A percentile compares a stretch with the other conserved stretches of the same genome.
Evolutionary conservation across 2,329 filamentous ascomycete genomes (phyloP).

Genomic region (Aspergillus unguis): DNA sequence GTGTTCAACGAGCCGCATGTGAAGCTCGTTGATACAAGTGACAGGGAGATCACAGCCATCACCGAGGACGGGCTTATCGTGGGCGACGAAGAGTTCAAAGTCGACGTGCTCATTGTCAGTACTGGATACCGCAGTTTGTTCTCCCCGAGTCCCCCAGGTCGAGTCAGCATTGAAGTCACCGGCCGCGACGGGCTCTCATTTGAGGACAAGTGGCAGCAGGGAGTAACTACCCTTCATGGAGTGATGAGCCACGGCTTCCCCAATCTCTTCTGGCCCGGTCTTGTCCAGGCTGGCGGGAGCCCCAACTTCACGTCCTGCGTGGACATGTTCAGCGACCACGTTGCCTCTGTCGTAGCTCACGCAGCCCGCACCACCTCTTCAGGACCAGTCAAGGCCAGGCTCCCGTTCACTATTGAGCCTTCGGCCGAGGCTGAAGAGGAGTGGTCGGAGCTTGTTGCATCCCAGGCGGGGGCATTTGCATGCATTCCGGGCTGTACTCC

Average conservation of each 20-base stretch:
- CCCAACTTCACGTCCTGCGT: neutral
- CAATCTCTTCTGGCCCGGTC: neutral
- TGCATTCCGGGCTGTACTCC: neutral
- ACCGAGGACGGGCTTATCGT: neutral
- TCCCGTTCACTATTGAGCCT: neutral
- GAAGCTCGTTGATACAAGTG: neutral
- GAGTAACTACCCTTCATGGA: neutral
- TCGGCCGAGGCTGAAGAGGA: neutral
- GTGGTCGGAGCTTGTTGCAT: neutral
- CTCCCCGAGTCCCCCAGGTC: neutral
- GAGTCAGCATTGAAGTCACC: neutral
- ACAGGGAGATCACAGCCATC: neutral
- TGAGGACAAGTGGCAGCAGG: neutral
- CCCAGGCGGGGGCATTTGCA: neutral
- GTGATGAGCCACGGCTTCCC: neutral
- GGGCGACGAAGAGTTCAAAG: neutral
- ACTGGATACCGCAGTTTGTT: neutral
- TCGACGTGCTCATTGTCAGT: neutral
- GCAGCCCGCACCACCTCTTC: neutral
- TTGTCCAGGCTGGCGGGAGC: neutral
- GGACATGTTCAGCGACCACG: neutral
- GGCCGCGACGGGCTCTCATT: neutral
- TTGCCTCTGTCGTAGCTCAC: neutral
- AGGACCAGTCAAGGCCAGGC: no score
- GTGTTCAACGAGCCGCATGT: neutral